Base-by-base conservation (phyloP, 345 rosid species). In the Populus nigra region DNA sequence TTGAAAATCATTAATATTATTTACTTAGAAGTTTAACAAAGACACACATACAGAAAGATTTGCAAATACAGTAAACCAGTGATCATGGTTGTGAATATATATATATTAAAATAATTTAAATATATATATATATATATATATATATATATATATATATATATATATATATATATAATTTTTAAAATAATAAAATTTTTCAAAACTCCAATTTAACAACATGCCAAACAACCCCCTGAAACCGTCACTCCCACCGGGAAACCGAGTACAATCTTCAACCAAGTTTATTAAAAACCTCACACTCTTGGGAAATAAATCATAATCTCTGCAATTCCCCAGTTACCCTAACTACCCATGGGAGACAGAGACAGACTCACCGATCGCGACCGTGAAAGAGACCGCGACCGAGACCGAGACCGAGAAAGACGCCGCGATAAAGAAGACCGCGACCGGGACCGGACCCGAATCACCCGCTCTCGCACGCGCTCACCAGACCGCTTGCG, bases 391-490 rank as follows among this genome's bases (percentile, higher is more conserved):
- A 74, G 88, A 18, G 90, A 79, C 55, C 59, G 76, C 16, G 89
- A 85, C 36, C 27, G 75, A 11, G 85, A 90, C 43, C 78, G 89
- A 1, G 83, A 86, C 35, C 68, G 89, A 4, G 87, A 86, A 5
- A 31, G 84, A 31, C 73, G 77, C 16, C 69, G 87, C 12, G 82
- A 66, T n/a, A 76, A 81, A 10, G 87, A 82, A 1, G 83, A 65
- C 65, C 74, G 89, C 0, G 90, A 87, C 36, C 80, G 90, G 0
- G 95, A 89, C 22, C 87, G 90, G 31, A 69, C 49, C 2, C 89
- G 97, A 6, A 89, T 83, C 85, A 92, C 89, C 81, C 87, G 93
- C 13, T 94, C 94, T 9, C 89, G 89, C 36, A 87, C 96, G 17
- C 78, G 78, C 15, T 81, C 84, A 20, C 94, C 94, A 18, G 93